Percentiles rank a stretch among this genome's conserved stretches.
Evolutionary conservation across 768 basidiomycete species (phyloP).

Genomic region (Lepiota brunneoincarnata): DNA sequence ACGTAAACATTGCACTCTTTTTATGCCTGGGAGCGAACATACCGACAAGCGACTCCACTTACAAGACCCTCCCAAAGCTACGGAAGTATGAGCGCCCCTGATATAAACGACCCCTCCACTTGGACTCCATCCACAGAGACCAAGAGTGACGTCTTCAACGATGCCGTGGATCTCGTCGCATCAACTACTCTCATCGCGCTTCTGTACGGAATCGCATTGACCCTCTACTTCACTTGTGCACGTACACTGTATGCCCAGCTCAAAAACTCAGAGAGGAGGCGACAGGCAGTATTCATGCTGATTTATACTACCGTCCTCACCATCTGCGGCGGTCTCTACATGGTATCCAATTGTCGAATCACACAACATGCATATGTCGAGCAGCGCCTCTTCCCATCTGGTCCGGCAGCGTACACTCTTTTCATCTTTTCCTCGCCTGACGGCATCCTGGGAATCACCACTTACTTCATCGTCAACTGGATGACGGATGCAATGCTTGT

Average conservation of each 20-base stretch:
- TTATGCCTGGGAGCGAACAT: too few species aligned
- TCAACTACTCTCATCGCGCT: neutral
- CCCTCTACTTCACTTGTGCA: neutral
- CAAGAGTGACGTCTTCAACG: too few species aligned
- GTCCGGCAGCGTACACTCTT: constrained; percentile 7
- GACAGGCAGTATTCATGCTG: neutral
- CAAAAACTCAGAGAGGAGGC: neutral
- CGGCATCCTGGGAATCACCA: constrained; percentile 6
- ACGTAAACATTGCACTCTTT: too few species aligned
- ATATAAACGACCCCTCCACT: too few species aligned
- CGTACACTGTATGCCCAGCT: neutral
- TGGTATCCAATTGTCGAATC: neutral
- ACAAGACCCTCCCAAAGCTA: too few species aligned
- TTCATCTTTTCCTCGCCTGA: constrained; percentile 4
- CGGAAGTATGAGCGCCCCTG: too few species aligned
- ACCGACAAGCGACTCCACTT: too few species aligned
- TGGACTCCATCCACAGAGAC: too few species aligned
- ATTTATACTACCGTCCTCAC: neutral
- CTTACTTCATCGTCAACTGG: constrained; percentile 14
- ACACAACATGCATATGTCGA: neutral
- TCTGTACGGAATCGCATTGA: neutral
- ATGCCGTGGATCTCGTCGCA: neutral
- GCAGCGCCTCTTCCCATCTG: neutral
- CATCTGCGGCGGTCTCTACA: neutral
- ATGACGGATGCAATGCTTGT: constrained; percentile 15